phyloP scores from a whole-genome alignment of 2,329 filamentous ascomycete species.

The Diaporthe destruens region DNA sequence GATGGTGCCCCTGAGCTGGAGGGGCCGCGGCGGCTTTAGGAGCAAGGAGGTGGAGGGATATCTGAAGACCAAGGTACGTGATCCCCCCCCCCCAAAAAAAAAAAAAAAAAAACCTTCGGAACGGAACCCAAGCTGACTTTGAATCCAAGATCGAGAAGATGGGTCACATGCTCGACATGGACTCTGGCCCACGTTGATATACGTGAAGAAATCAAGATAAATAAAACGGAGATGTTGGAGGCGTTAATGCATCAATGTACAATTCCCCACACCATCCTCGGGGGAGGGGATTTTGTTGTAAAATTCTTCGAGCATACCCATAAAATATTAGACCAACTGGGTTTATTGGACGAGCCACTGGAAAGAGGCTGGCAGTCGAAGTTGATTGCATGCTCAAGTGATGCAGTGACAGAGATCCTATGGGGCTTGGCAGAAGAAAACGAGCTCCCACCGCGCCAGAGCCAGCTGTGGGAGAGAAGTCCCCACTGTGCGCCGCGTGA shows the following conservation, averaged over 20 bases:
- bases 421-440: no score
- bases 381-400: neutral
- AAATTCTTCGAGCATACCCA: slow-evolving; percentile 6
- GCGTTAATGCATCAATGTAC: slow-evolving; percentile 22
- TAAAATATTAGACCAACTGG: neutral
- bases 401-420: no score
- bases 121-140: slow-evolving; percentile 32
- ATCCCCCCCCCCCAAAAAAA: no score
- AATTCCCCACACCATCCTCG: slow-evolving; percentile 4
- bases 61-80: slow-evolving; percentile 88
- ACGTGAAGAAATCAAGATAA: neutral
- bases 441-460: no score
- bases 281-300: neutral
- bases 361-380: neutral
- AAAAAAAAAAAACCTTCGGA: no score
- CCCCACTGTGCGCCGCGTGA: slow-evolving; percentile 5
- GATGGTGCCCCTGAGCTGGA: slow-evolving; percentile 97
- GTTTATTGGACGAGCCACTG: neutral
- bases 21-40: slow-evolving; percentile 83
- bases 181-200: slow-evolving; percentile 45
- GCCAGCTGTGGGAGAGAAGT: no score
- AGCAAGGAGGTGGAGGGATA: slow-evolving; percentile 95
- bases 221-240: neutral
- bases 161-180: slow-evolving; percentile 81
- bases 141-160: slow-evolving; percentile 81